Conservation (phyloP, 306 rosid species). For the Sechiopsis laciniata region DNA sequence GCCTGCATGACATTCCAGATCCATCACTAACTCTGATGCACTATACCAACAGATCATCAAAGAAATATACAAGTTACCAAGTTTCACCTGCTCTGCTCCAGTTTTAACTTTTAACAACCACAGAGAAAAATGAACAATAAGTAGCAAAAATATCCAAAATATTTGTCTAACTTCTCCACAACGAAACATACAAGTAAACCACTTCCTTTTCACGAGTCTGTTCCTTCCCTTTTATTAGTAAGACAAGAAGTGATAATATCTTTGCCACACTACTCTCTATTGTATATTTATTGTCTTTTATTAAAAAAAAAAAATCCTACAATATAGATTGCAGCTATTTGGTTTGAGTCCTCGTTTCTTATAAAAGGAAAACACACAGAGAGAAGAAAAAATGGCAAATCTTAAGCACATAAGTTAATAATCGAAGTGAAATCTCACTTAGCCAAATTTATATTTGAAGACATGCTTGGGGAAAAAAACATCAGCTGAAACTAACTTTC, state of each 20-base stretch:
- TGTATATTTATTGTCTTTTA: not conserved
- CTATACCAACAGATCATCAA: not conserved
- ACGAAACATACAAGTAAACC: not conserved
- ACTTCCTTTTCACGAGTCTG: not conserved
- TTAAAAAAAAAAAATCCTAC: not conserved
- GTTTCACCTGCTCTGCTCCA: not conserved
- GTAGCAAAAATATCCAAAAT: conserved; percentile 13
- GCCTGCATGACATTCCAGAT: not conserved
- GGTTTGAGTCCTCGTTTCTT: not conserved
- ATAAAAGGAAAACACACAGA: not conserved
- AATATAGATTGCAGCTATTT: not conserved
- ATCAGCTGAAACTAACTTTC: not conserved
- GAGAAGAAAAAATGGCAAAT: too few relatives aligned
- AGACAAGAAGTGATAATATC: not conserved
- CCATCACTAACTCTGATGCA: not conserved
- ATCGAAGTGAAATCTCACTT: too few relatives aligned
- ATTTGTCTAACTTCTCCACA: not conserved
- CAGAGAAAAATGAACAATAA: not conserved
- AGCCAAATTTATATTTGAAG: not conserved
- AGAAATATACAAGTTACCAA: not conserved
- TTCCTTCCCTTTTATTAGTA: not conserved
- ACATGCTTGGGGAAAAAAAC: not conserved
- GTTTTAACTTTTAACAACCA: conserved; percentile 6
- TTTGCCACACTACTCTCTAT: not conserved
- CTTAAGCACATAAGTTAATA: too few relatives aligned